phyloP scores from a whole-genome alignment of 208 protist species.

The Trypanosomatidae sp. region DNA sequence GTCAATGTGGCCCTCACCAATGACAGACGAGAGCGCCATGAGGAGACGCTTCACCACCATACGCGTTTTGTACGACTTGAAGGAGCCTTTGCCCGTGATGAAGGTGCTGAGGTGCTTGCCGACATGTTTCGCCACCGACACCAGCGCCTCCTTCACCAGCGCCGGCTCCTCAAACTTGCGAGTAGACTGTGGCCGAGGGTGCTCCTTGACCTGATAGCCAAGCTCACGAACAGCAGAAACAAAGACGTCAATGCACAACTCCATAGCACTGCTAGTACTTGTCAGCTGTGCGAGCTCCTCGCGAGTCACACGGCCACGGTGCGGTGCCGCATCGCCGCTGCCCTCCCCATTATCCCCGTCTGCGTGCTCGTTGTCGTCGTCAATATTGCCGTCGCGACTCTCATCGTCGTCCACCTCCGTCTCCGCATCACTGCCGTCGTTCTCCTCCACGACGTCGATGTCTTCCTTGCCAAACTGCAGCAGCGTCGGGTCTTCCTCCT shows the following conservation, averaged over 20 bases:
- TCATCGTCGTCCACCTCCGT: conserved; percentile 76
- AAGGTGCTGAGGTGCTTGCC: conserved; percentile 61
- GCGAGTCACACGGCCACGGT: conserved; percentile 43
- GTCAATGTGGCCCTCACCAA: conserved; percentile 67
- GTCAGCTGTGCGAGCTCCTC: conserved; percentile 60
- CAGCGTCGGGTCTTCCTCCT: conserved; percentile 88
- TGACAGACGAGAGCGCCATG: conserved; percentile 54
- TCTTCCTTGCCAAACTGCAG: conserved; percentile 87
- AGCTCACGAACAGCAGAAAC: conserved; percentile 81
- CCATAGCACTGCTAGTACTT: conserved; percentile 33
- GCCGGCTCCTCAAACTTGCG: conserved; percentile 90
- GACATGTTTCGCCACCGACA: conserved; percentile 66
- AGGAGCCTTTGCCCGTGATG: conserved; percentile 82
- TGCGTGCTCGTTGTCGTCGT: conserved; percentile 25
- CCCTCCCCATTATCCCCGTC: conserved; percentile 36
- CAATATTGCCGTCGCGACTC: conserved; percentile 26
- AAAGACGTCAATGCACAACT: conserved; percentile 73
- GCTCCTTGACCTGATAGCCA: conserved; percentile 73
- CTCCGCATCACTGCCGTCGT: conserved; percentile 73
- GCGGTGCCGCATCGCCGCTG: conserved; percentile 19
- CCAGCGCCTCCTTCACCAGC: conserved; percentile 83
- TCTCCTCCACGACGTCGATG: conserved; percentile 69
- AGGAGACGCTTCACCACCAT: conserved; percentile 80
- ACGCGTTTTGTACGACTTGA: conserved; percentile 75
- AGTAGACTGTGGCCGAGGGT: conserved; percentile 53